These are phyloP conservation scores for Podila epigama DNA, from an alignment of 192 early-diverging fungal species.

Conservation along the genomic window DNA sequence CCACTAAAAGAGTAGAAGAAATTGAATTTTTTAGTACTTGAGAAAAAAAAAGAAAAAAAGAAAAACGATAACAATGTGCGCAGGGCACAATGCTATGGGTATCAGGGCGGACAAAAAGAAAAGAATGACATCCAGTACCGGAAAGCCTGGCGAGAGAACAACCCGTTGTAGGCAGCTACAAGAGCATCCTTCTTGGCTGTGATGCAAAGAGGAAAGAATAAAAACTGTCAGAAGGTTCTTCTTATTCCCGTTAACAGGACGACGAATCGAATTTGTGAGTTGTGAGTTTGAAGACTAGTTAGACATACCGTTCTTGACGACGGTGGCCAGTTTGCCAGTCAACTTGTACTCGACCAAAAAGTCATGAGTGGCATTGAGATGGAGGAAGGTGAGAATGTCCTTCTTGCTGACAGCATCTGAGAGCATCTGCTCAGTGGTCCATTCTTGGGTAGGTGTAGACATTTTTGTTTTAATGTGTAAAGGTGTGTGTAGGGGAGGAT, in stretches of 20 bases:
- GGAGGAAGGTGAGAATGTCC: conserved; percentile 71
- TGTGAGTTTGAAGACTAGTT: no score
- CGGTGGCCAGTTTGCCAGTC: conserved; percentile 71
- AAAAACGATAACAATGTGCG: conserved; percentile 1
- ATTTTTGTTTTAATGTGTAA: conserved; percentile 2
- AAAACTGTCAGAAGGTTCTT: no score
- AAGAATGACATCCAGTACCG: no score
- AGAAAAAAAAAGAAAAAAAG: background rate
- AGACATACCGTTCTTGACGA: conserved; percentile 67
- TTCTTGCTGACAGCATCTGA: conserved; percentile 76
- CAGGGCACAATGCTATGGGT: background rate
- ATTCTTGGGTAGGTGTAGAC: conserved; percentile 53
- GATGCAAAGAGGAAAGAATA: background rate
- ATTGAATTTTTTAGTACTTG: conserved; percentile 4
- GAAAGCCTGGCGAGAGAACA: conserved; percentile 69
- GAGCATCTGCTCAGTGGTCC: conserved; percentile 69
- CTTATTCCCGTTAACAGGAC: no score
- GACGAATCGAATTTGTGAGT: no score
- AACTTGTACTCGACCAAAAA: conserved; percentile 73
- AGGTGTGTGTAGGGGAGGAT: background rate
- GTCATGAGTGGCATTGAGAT: conserved; percentile 64
- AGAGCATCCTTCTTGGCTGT: conserved; percentile 67
- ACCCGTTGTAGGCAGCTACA: conserved; percentile 63
- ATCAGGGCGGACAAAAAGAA: background rate
- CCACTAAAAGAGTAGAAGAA: conserved; percentile 33